Base-by-base conservation (phyloP, 73 alveolate species). In the Paramecium pentaurelia region DNA sequence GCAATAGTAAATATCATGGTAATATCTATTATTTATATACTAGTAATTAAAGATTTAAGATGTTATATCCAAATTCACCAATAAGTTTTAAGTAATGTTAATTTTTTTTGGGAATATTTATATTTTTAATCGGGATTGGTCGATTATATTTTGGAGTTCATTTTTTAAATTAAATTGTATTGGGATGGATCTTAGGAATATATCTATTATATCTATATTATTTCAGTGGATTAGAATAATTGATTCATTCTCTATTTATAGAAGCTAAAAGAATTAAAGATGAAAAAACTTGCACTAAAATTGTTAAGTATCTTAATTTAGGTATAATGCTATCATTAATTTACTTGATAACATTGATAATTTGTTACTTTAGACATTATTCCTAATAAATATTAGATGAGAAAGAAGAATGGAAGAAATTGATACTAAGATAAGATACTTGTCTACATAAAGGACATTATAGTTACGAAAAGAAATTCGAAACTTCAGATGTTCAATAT, bases 121-220 rank as follows among this genome's bases (percentile, higher is more conserved):
- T 88, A 6, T 32, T 47, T 71, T 51, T 89, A 20, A 51, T 60
- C 1, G 86, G 86, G 4, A 6, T 71, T 18, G 71, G 89, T 14
- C 36, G 94, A 10, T 2, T 89, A 12, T 89, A 45, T 25, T 45
- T 89, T 16, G 94, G 94, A 70, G 88, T 89, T 44, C 94, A 89
- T 45, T 89, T 83, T 8, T 14, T 89, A 2, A 70, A 89, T 47
- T 28, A 89, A 71, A 71, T 89, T 8, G 22, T 89, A 1, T 11
- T 89, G 5, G 94, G 92, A 1, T 89, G 94, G 73, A 68, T 71
- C 3, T 27, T 89, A 8, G 94, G 94, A 3, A 51, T 44, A 4
- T 89, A 89, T 40, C 38, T 83, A 6, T 47, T 80, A 44, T 32
- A 12, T 10, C 4, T 80, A n/a, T 80, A 80, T 47, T 80, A 80